A percentile compares a stretch with the other conserved stretches of the same genome.
phyloP scores from a whole-genome alignment of 2,329 filamentous ascomycete species.

The Pestalotiopsis sp. region DNA sequence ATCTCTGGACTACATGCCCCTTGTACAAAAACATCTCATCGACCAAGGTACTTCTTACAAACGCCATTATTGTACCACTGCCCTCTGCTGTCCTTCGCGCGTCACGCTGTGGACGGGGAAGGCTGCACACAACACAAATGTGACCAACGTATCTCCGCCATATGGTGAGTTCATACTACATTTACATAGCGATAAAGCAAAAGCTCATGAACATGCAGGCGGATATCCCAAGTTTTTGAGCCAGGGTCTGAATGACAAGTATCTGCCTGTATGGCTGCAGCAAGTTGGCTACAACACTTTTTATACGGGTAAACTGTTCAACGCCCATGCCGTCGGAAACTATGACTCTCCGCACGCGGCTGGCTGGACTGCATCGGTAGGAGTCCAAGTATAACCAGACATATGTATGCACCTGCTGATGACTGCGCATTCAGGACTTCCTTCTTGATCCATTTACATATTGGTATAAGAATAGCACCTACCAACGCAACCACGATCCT shows the following conservation, averaged over 20 bases:
- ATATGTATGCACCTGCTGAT: not conserved
- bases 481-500: constrained; percentile 53
- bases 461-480: constrained; percentile 61
- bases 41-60: constrained; percentile 59
- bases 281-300: constrained; percentile 68
- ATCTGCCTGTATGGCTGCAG: constrained; percentile 70
- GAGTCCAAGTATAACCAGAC: not conserved
- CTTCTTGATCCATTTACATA: constrained; percentile 64
- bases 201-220: constrained; percentile 31
- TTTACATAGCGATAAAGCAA: constrained; percentile 42
- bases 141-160: constrained; percentile 57
- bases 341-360: constrained; percentile 58
- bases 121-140: constrained; percentile 70
- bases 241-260: constrained; percentile 65
- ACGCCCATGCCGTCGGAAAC: constrained; percentile 60
- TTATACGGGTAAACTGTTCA: constrained; percentile 72
- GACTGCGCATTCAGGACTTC: constrained; percentile 30
- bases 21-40: constrained; percentile 54
- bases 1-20: constrained; percentile 61
- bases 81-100: constrained; percentile 67
- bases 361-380: constrained; percentile 56
- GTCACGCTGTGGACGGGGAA: constrained; percentile 67
- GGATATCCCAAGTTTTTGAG: constrained; percentile 67
- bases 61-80: constrained; percentile 66
- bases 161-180: constrained; percentile 47